phyloP scores from a whole-genome alignment of 495 filamentous ascomycete genomes.

The Penicillium salamii region DNA sequence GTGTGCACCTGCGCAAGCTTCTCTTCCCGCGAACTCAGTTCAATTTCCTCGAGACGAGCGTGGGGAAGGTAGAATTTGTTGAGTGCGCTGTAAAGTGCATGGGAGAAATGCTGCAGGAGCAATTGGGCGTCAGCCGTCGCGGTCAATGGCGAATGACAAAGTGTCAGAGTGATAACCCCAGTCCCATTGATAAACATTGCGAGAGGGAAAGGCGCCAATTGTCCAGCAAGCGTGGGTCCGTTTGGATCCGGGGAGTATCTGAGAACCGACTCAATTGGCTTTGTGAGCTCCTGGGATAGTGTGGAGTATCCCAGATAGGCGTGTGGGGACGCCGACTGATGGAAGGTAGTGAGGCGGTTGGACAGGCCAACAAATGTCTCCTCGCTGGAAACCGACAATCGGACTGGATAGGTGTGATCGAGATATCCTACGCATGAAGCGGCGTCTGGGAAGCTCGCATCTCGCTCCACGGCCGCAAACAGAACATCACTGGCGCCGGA shows the following conservation, averaged over 20 bases:
- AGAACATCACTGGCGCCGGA: background rate
- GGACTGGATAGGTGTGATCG: background rate
- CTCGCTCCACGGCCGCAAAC: background rate
- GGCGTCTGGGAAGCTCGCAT: conserved; percentile 1
- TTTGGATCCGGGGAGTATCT: background rate
- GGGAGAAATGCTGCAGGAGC: background rate
- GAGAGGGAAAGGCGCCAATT: background rate
- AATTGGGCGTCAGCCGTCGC: background rate
- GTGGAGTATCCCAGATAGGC: background rate
- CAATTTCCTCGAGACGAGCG: background rate
- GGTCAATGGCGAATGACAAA: background rate
- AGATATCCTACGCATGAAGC: background rate
- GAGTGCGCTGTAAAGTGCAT: background rate
- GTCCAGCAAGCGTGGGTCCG: background rate
- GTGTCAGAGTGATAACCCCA: background rate
- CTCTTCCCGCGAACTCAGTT: background rate
- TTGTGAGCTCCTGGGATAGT: background rate
- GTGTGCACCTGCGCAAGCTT: conserved; percentile 1
- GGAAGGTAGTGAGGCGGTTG: background rate
- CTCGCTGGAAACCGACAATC: conserved; percentile 1
- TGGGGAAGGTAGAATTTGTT: conserved; percentile 1
- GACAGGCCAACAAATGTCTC: background rate
- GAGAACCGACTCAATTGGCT: background rate
- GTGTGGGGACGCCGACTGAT: background rate
- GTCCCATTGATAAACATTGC: background rate